Conservation (phyloP, 1,139 yeast genomes). For the Zygosaccharomyces pseudobailii region DNA sequence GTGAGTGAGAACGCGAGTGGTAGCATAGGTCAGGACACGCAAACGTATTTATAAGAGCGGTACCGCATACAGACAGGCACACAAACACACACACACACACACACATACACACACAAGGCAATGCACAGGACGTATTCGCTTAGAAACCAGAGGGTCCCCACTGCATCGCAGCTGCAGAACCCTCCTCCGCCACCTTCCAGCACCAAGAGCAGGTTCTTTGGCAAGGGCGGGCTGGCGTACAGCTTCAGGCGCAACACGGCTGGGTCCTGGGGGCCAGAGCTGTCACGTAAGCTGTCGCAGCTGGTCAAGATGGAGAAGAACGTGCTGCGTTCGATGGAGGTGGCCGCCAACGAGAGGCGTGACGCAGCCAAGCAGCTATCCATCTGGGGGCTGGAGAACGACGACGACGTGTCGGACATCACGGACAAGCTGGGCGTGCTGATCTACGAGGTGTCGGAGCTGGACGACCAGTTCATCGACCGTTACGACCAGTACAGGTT, state of each 20-base stretch:
- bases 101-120: not conserved
- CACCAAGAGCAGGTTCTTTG: constrained; percentile 85
- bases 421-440: constrained; percentile 96
- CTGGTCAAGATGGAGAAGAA: constrained; percentile 95
- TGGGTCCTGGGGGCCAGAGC: constrained; percentile 92
- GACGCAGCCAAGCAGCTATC: constrained; percentile 95
- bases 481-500: constrained; percentile 96
- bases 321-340: constrained; percentile 89
- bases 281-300: constrained; percentile 83
- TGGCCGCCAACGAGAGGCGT: constrained; percentile 91
- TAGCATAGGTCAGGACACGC: no score
- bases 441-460: constrained; percentile 93
- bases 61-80: no score
- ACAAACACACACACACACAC: no score
- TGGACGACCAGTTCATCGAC: constrained; percentile 97
- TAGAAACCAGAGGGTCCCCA: constrained; percentile 93
- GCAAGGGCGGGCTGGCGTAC: constrained; percentile 79
- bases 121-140: constrained; percentile 99
- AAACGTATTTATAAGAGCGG: no score
- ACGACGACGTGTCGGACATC: constrained; percentile 94
- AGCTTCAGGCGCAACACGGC: constrained; percentile 83
- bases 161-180: constrained; percentile 89
- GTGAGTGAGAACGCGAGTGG: no score
- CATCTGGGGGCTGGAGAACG: constrained; percentile 96
- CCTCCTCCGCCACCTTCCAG: constrained; percentile 95